phyloP scores from a whole-genome alignment of 768 basidiomycete genomes.

The Dictyophora rubrovolvata region DNA sequence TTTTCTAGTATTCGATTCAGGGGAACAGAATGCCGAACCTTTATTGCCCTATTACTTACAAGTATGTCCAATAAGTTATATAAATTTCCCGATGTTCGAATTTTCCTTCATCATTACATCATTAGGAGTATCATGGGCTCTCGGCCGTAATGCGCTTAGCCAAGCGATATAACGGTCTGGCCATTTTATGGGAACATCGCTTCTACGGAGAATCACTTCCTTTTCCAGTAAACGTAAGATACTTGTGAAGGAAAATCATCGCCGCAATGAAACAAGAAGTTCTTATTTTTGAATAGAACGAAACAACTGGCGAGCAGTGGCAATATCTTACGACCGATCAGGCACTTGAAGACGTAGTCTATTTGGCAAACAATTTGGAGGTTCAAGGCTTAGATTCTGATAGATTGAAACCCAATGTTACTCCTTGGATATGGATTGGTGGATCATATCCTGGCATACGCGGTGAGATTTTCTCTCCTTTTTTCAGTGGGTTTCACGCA shows the following conservation, averaged over 20 bases:
- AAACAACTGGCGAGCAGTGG: constrained; percentile 38
- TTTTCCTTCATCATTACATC: too few species aligned
- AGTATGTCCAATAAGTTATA: constrained; percentile 13
- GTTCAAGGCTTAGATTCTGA: constrained; percentile 12
- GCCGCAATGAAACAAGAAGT: neutral
- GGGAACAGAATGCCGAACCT: constrained; percentile 39
- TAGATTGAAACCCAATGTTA: constrained; percentile 30
- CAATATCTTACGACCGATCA: constrained; percentile 39
- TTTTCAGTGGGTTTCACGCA: neutral
- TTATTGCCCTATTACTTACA: constrained; percentile 40
- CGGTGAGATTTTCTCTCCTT: neutral
- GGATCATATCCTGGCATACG: constrained; percentile 42
- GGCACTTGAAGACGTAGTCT: constrained; percentile 39
- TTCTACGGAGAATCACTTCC: constrained; percentile 39
- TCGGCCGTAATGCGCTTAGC: constrained; percentile 39
- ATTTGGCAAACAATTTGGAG: constrained; percentile 35
- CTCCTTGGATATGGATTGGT: constrained; percentile 40
- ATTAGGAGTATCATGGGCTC: constrained; percentile 37
- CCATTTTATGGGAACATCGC: constrained; percentile 42
- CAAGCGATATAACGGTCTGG: constrained; percentile 35
- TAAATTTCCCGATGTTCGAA: neutral
- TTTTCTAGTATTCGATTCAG: constrained; percentile 38
- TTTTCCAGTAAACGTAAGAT: constrained; percentile 34
- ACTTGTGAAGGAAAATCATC: neutral
- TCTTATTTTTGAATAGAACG: constrained; percentile 21